Base-by-base conservation (phyloP, 2,329 filamentous ascomycete species). In the Aspergillus uvarum region DNA sequence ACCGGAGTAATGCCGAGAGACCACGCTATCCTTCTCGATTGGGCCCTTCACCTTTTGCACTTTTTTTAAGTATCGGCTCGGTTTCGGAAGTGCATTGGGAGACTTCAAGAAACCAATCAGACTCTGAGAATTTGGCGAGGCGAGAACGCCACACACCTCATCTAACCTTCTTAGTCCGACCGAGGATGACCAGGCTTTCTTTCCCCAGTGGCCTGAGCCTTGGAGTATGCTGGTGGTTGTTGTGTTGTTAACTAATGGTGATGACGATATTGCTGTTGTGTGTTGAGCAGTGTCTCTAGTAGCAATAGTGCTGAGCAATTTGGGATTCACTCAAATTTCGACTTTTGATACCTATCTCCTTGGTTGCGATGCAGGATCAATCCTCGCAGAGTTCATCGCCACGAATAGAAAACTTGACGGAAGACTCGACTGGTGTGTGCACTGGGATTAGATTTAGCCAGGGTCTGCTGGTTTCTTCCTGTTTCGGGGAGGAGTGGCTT, bases 1-100 rank as follows among this genome's bases (percentile, higher is more conserved):
- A 47, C 51, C 53, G 59, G 53, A 59, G 59, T 64, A 69, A 73
- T 70, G 65, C 66, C 68, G 47, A 58, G 48, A n/a, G 12, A 38
- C 47, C 58, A 56, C 51, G 61, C 50, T 59, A 16, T 35, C 32
- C 16, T n/a, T 42, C 38, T 42, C 16, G 6, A 42, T 42, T 42
- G 16, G 16, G 38, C 19, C 16, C 16, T 16, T n/a, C 38, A n/a
- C 16, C 38, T 42, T 42, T 42, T 2, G 38, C 38, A 42, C 14
- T 14, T 35, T n/a, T n/a, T 19, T 42, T 42, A n/a, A n/a, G 53
- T 35, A 55, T 55, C 53, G 53, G 53, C 53, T 48, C 53, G 67
- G 61, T 59, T 52, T 59, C 51, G 38, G 38, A 42, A 42, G 38
- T 5, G 38, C 35, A 16, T 12, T 38, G 35, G 12, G 35, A 48